Evolutionary conservation across 331 rosid species (phyloP).

Genomic region (Pyracantha coccinea): DNA sequence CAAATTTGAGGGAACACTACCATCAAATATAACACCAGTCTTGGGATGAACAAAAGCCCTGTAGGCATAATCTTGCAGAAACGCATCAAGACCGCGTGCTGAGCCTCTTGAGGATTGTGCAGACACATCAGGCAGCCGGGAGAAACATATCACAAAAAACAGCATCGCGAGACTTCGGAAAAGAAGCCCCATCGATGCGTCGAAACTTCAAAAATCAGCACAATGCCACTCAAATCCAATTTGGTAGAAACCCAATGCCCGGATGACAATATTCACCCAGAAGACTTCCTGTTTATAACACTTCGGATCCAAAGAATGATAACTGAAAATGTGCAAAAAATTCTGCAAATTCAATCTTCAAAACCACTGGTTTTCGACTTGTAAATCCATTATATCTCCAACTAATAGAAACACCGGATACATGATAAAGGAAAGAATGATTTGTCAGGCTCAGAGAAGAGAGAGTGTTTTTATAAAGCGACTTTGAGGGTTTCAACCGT

Average conservation of each 20-base stretch:
- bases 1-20: constrained; percentile 54
- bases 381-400: constrained; percentile 16
- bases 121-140: constrained; percentile 27
- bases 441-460: constrained; percentile 16
- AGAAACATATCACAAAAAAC: constrained; percentile 31
- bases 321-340: constrained; percentile 28
- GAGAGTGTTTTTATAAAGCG: constrained; percentile 29
- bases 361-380: constrained; percentile 4
- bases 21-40: constrained; percentile 55
- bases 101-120: constrained; percentile 26
- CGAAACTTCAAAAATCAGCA: constrained; percentile 25
- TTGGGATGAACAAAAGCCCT: constrained; percentile 47
- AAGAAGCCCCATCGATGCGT: constrained; percentile 57
- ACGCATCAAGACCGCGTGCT: constrained; percentile 38
- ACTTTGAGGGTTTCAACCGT: constrained; percentile 71
- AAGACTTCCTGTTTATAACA: background rate
- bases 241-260: constrained; percentile 4
- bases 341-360: constrained; percentile 12
- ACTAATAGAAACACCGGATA: constrained; percentile 25
- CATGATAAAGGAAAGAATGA: constrained; percentile 16
- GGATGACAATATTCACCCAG: constrained; percentile 16
- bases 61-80: constrained; percentile 70
- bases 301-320: constrained; percentile 10
- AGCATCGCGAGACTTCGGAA: constrained; percentile 43
- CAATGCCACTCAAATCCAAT: constrained; percentile 21